phyloP scores from a whole-genome alignment of 2,329 filamentous ascomycete species.

The Pezicula neosporulosa region DNA sequence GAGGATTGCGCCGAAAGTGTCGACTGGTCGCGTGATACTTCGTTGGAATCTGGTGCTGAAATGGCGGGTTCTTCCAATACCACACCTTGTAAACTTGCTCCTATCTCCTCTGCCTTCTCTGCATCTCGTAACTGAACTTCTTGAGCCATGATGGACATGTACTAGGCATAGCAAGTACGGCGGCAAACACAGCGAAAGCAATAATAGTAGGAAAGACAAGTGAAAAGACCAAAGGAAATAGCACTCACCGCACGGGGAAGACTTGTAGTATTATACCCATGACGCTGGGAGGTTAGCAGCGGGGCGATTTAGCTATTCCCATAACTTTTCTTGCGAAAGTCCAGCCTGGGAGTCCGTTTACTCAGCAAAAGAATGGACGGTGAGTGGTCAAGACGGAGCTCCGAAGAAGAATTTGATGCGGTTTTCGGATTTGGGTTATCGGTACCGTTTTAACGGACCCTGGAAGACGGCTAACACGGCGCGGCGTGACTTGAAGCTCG shows the following conservation, averaged over 20 bases:
- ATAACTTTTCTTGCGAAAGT: neutral
- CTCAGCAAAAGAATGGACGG: neutral
- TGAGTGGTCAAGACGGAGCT: neutral
- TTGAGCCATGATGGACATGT: constrained; percentile 16
- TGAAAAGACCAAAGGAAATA: neutral
- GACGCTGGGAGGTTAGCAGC: neutral
- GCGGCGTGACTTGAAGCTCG: too few species aligned
- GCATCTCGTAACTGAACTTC: constrained; percentile 11
- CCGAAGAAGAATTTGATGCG: neutral
- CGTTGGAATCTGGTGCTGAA: neutral
- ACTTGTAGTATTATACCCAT: neutral
- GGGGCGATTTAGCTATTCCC: neutral
- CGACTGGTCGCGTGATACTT: neutral
- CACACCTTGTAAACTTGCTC: constrained; percentile 11
- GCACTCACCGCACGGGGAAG: neutral
- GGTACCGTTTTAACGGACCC: neutral
- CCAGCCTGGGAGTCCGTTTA: neutral
- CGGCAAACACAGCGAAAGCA: neutral
- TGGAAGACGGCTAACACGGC: neutral
- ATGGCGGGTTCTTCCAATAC: constrained; percentile 7
- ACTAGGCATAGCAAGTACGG: constrained; percentile 3
- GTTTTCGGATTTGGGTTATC: neutral
- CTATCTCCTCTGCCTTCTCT: constrained; percentile 16
- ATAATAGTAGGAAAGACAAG: constrained; percentile 1
- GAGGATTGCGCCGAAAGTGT: constrained; percentile 6